Conservation (phyloP, 139 green algal species). For the Dunaliella primolecta region DNA sequence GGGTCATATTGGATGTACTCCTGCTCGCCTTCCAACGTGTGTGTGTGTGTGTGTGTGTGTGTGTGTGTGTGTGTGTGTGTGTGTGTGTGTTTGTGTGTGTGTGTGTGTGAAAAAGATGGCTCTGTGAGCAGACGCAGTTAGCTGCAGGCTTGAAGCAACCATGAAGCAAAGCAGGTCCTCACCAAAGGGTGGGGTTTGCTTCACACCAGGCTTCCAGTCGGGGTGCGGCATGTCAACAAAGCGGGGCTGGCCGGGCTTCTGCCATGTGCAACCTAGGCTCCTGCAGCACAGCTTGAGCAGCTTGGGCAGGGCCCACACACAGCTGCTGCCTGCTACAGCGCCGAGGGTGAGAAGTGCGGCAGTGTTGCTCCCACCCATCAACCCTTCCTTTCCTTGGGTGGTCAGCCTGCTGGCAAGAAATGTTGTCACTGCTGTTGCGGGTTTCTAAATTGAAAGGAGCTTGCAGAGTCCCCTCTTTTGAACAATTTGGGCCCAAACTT, state of each 20-base stretch:
- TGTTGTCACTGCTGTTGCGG: no score
- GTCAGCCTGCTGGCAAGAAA: no score
- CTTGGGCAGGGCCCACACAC: not conserved
- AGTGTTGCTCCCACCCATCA: no score
- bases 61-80: not conserved
- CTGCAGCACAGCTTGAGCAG: not conserved
- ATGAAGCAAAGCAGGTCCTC: no score
- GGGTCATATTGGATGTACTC: slow-evolving; percentile 27
- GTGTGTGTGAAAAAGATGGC: no score
- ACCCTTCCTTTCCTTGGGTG: no score
- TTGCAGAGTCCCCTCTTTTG: no score
- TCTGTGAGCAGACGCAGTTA: no score
- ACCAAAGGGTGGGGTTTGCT: slow-evolving; percentile 39
- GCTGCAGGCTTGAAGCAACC: no score
- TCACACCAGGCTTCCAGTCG: slow-evolving; percentile 46
- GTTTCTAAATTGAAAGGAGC: no score
- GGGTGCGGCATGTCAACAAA: slow-evolving; percentile 43
- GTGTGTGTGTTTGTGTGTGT: not conserved
- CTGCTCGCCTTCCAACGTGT: not conserved
- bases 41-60: not conserved
- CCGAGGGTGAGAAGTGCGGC: not conserved
- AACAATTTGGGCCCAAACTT: no score
- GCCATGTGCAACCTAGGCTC: not conserved
- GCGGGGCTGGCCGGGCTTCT: not conserved
- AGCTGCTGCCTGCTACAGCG: not conserved